Evolutionary conservation across 305 asterid species (phyloP).

Genomic region (Solanum hybrid): DNA sequence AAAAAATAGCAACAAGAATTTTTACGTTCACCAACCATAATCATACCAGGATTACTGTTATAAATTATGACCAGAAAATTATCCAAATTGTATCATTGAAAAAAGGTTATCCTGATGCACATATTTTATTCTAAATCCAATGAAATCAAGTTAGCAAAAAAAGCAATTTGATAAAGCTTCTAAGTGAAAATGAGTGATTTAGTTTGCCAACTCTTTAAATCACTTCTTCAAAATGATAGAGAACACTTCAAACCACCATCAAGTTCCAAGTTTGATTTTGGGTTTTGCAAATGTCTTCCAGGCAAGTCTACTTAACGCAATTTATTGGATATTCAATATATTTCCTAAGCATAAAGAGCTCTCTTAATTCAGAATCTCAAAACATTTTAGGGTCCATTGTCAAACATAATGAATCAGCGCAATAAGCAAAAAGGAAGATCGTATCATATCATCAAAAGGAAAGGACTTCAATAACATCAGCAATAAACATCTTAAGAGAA

Average conservation of each 20-base stretch:
- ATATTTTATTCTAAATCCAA: neutral
- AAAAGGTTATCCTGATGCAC: neutral
- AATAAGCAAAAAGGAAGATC: neutral
- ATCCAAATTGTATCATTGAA: neutral
- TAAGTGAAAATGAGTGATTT: neutral
- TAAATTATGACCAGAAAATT: neutral
- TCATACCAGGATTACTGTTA: neutral
- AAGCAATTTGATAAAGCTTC: neutral
- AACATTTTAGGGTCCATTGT: neutral
- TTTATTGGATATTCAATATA: neutral
- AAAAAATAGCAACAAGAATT: neutral
- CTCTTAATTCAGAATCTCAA: neutral
- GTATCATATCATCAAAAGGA: neutral
- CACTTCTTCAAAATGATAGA: neutral
- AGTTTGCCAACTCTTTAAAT: neutral
- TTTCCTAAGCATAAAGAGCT: neutral
- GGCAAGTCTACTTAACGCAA: neutral
- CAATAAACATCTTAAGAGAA: neutral
- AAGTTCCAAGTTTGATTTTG: neutral
- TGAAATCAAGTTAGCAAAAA: neutral
- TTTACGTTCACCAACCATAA: neutral
- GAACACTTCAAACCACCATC: neutral
- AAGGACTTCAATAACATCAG: neutral
- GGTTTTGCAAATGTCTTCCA: neutral
- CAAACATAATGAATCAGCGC: neutral